A percentile compares a stretch with the other conserved stretches of the same genome.
Conservation (phyloP, 2,329 filamentous ascomycete genomes). For the Ophiocordyceps robertsii region DNA sequence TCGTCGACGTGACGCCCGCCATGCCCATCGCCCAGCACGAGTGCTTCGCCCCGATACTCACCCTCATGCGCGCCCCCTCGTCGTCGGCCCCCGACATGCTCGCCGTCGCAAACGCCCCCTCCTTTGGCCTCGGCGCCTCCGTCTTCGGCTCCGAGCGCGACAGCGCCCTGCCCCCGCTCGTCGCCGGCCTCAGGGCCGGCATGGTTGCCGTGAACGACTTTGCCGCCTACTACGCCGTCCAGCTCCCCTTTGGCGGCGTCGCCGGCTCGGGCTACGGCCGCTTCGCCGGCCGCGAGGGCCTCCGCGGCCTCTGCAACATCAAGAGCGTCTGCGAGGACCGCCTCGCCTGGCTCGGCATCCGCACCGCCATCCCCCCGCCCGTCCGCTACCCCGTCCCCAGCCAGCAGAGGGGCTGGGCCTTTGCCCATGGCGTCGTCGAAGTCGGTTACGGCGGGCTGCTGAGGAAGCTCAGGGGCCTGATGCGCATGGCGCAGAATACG, state of each 20-base stretch:
- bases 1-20: slow-evolving; percentile 72
- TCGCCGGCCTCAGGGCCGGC: slow-evolving; percentile 59
- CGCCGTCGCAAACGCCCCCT: slow-evolving; percentile 65
- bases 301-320: slow-evolving; percentile 71
- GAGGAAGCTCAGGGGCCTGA: slow-evolving; percentile 26
- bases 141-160: slow-evolving; percentile 64
- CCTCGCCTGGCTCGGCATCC: slow-evolving; percentile 42
- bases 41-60: slow-evolving; percentile 84
- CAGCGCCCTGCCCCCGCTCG: slow-evolving; percentile 47
- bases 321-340: slow-evolving; percentile 80
- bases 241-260: slow-evolving; percentile 88
- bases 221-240: slow-evolving; percentile 81
- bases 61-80: slow-evolving; percentile 62
- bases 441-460: slow-evolving; percentile 38
- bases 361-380: slow-evolving; percentile 68
- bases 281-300: slow-evolving; percentile 82
- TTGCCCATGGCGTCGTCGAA: slow-evolving; percentile 46
- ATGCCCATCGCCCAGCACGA: slow-evolving; percentile 88
- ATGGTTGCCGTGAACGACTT: slow-evolving; percentile 98
- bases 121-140: slow-evolving; percentile 76
- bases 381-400: slow-evolving; percentile 69
- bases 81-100: slow-evolving; percentile 51
- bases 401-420: slow-evolving; percentile 50
- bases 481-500: slow-evolving; percentile 29
- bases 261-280: slow-evolving; percentile 82